Base-by-base conservation (phyloP, 139 green algal genomes). In the Yamagishiella unicocca region DNA sequence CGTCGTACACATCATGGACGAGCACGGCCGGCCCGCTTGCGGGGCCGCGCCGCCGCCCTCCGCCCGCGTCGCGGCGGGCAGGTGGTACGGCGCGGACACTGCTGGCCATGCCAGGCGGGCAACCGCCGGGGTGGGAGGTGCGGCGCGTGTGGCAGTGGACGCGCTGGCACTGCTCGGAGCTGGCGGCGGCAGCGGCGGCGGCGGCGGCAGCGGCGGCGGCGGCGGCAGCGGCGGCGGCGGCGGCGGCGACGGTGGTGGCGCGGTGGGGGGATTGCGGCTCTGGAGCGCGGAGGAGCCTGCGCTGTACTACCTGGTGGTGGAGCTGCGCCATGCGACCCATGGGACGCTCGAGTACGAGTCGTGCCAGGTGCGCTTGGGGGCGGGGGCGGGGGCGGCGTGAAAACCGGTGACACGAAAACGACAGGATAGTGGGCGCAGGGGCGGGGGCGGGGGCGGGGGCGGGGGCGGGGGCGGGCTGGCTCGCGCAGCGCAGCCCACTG, bases 231-330 rank as follows among this genome's bases (percentile, higher is more conserved):
- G 19, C 22, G 31, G 31, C 21, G 50, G 33, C 19, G 35, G 33
- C 4, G 50, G 50, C 22, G 50, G 75, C 31, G n/a, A n/a, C n/a
- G n/a, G n/a, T n/a, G n/a, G n/a, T 27, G 9, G 66, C 31, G n/a
- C 12, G 66, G 21, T 68, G 21, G 61, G 22, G 14, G 61, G 21
- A 68, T 87, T 76, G n/a, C 50, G 73, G 54, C 91, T 97, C 61
- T 99, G 96, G 96, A 96, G 92, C 17, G 95, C 96, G 0, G 97
- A 98, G 90, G 73, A 91, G 35, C 97, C 97, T 0, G 70, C 94
- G 67, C 88, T 98, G 25, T 99, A 99, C 91, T 79, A 93, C 29
- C 83, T 99, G 42, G 92, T 97, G 33, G 83, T 99, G 38, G 80
- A 89, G 29, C 90, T 98, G 54, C 72, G 86, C 25, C 38, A 75